Evolutionary conservation across 1,284 basidiomycete species (phyloP).

Genomic region (Caloboletus firmus): DNA sequence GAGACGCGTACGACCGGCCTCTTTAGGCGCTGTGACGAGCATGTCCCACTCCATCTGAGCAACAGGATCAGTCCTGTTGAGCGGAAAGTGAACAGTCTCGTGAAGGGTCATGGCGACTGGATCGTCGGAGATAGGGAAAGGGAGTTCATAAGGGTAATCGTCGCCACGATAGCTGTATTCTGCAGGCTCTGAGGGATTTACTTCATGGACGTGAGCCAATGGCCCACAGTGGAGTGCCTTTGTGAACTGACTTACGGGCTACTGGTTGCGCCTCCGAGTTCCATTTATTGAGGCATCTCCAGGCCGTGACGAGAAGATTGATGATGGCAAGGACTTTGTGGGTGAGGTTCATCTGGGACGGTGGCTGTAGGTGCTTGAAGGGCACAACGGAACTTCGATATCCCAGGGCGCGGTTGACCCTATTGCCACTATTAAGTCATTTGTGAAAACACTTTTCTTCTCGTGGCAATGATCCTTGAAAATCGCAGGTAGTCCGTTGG

Average conservation of each 20-base stretch:
- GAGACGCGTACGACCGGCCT: conserved; percentile 12
- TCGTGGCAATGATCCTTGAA: not conserved
- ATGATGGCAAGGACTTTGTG: not conserved
- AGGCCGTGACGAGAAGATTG: conserved; percentile 9
- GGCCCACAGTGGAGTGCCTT: too few relatives aligned
- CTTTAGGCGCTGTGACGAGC: conserved; percentile 10
- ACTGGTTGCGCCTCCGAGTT: not conserved
- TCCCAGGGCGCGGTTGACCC: not conserved
- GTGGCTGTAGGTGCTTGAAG: not conserved
- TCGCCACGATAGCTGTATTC: conserved; percentile 1
- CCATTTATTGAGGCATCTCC: conserved; percentile 9
- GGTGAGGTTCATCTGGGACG: conserved; percentile 1
- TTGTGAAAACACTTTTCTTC: not conserved
- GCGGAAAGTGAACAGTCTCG: conserved; percentile 11
- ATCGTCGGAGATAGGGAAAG: not conserved
- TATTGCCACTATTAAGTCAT: not conserved
- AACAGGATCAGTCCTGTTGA: conserved; percentile 11
- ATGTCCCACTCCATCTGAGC: conserved; percentile 5
- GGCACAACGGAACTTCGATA: not conserved
- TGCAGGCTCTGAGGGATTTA: not conserved
- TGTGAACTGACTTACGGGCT: not conserved
- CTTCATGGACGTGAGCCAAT: not conserved
- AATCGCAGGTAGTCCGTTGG: not conserved
- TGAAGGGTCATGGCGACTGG: conserved; percentile 12
- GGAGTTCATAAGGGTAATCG: not conserved